Conservation (phyloP, 2,329 filamentous ascomycete species). For the Nigrograna mackinnonii region DNA sequence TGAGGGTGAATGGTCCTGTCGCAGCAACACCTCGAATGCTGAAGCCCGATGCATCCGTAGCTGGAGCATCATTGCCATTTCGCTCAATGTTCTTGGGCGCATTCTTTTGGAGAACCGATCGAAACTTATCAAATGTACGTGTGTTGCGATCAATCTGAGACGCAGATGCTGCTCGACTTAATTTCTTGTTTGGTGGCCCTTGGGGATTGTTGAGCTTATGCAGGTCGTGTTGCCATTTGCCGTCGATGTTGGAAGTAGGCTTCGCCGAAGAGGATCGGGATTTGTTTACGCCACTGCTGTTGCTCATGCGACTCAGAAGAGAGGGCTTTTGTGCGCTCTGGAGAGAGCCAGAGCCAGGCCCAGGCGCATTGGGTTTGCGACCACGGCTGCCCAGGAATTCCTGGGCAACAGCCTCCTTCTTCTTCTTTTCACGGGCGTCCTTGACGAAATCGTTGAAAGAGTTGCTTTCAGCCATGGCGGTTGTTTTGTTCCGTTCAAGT, state of each 20-base stretch:
- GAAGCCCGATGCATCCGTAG: constrained; percentile 52
- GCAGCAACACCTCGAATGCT: constrained; percentile 69
- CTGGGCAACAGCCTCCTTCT: constrained; percentile 71
- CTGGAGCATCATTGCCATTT: no score
- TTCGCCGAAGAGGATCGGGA: constrained; percentile 49
- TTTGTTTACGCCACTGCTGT: constrained; percentile 77
- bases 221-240: constrained; percentile 74
- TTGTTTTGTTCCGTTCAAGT: no score
- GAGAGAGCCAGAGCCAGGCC: constrained; percentile 52
- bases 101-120: constrained; percentile 33
- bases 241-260: constrained; percentile 61
- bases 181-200: constrained; percentile 32
- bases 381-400: constrained; percentile 67
- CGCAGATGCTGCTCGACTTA: constrained; percentile 42
- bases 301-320: constrained; percentile 72
- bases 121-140: constrained; percentile 46
- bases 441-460: constrained; percentile 37
- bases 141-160: constrained; percentile 46
- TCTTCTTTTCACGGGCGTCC: constrained; percentile 66
- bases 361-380: constrained; percentile 56
- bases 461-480: constrained; percentile 23
- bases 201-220: constrained; percentile 53
- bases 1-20: constrained; percentile 71
- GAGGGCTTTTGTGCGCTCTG: constrained; percentile 52
- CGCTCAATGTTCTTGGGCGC: no score